These are phyloP conservation scores for Phytophthora sojae DNA, from an alignment of 352 stramenopile genomes.

Conservation along the genomic window DNA sequence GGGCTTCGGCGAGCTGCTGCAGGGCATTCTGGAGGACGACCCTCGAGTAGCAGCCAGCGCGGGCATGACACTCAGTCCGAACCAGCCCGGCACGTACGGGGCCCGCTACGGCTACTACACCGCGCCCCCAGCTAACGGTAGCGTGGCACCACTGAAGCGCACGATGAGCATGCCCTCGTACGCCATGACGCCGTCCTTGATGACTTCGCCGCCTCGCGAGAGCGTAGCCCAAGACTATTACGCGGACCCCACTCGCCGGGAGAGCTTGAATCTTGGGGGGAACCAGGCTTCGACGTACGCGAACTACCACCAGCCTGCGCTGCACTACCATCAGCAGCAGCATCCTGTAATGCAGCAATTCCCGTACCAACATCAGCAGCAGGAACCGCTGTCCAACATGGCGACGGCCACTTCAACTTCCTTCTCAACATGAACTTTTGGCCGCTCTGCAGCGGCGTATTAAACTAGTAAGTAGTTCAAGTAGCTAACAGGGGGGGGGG, in stretches of 20 bases:
- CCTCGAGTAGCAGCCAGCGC: constrained; percentile 32
- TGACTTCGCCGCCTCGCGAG: constrained; percentile 25
- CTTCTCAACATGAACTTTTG: constrained; percentile 37
- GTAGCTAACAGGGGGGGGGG: constrained; percentile 30
- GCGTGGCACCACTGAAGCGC: constrained; percentile 40
- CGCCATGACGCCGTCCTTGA: constrained; percentile 29
- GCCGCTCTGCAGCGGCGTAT: constrained; percentile 16
- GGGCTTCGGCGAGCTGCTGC: constrained; percentile 69
- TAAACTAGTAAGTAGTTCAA: constrained; percentile 44
- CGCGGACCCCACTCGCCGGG: constrained; percentile 31
- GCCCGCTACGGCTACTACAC: constrained; percentile 35
- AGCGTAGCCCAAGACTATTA: constrained; percentile 36
- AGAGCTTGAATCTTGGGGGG: constrained; percentile 31
- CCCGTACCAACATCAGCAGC: constrained; percentile 33
- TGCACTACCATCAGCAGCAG: constrained; percentile 26
- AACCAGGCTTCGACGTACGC: constrained; percentile 32
- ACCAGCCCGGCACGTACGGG: constrained; percentile 21
- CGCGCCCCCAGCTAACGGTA: constrained; percentile 12
- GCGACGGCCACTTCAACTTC: constrained; percentile 36
- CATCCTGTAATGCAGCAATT: constrained; percentile 37
- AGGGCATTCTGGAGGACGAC: constrained; percentile 80
- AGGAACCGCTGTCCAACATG: constrained; percentile 28
- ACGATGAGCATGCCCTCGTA: constrained; percentile 52
- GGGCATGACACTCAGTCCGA: constrained; percentile 27
- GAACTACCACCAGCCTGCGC: constrained; percentile 36